These are phyloP conservation scores for Coprinellus micaceus DNA, from an alignment of 768 basidiomycete genomes.

Conservation along the genomic window DNA sequence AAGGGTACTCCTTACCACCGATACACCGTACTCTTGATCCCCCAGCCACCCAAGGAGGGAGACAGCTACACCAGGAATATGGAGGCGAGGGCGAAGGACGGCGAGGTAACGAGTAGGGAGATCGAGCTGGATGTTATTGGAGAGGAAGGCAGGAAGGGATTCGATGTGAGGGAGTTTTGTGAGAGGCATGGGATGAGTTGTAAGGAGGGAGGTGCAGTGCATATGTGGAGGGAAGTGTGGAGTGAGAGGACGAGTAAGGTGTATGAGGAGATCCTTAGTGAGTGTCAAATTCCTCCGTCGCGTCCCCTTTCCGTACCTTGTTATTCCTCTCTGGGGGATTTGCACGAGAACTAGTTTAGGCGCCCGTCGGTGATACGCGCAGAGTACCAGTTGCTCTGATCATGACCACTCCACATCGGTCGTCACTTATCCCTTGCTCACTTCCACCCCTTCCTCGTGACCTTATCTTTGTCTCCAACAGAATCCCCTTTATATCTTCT, in stretches of 20 bases:
- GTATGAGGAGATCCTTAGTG: conserved; percentile 64
- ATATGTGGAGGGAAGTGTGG: conserved; percentile 86
- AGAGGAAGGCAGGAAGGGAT: conserved; percentile 49
- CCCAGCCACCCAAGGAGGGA: conserved; percentile 49
- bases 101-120: conserved; percentile 30
- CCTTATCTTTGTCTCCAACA: too few species aligned
- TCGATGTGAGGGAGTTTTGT: conserved; percentile 65
- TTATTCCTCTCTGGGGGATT: too few species aligned
- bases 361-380: too few species aligned
- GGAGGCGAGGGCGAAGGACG: conserved; percentile 28
- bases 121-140: conserved; percentile 47
- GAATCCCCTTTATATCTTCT: background rate
- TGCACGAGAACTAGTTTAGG: too few species aligned
- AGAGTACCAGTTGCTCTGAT: too few species aligned
- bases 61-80: conserved; percentile 31
- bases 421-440: too few species aligned
- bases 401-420: too few species aligned
- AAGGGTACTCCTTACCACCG: conserved; percentile 88
- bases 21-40: conserved; percentile 73
- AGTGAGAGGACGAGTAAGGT: conserved; percentile 57
- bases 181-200: conserved; percentile 50
- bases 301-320: conserved; percentile 11
- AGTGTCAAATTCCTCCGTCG: conserved; percentile 27
- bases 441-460: too few species aligned
- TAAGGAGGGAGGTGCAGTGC: conserved; percentile 62